Base-by-base conservation (phyloP, 176 grass and related monocot species). In the Metroxylon sagu region DNA sequence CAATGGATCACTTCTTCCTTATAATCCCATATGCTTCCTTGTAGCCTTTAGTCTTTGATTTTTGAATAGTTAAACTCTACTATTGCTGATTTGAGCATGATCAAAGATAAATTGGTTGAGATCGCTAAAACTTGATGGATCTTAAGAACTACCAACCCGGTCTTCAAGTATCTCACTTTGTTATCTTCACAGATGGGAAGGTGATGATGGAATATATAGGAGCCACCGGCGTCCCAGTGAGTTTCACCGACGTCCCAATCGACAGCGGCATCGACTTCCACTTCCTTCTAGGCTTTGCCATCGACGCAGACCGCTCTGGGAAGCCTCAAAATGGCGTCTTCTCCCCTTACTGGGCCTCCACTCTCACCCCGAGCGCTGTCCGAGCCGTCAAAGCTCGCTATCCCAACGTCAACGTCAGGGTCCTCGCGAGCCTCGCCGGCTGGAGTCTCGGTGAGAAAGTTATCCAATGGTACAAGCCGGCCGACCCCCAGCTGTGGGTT, bases 171-270 rank as follows among this genome's bases (percentile, higher is more conserved):
- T 35, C 30, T 43, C 35, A 12, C 8, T 43, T 43, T 6, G 35
- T 3, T 43, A 6, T 26, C 18, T 64, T 66, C 49, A 7, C 66
- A 69, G 66, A 57, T 48, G 66, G 53, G 26, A 69, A 68, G 19
- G 53, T 69, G 66, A 69, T 69, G 29, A 69, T 69, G 66, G 66
- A 69, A 43, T 69, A 69, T 18, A 57, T 57, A 21, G 66, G 66
- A 48, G 66, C 66, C 28, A 69, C 66, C 29, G 66, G 66, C 21
- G 17, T 30, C 2, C 66, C 53, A 1, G 18, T 57, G 28, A 25
- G 18, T 0, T 48, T 69, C 19, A 56, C 66, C 28, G 50, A 48
- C 15, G 53, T 69, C 1, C 66, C 66, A 27, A 16, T 69, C 66
- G 5, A 69, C n/a, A 29, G 29, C 2, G 16, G 16, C 8, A 56